Percentiles rank a stretch among this genome's conserved stretches.
Evolutionary conservation across 2,329 filamentous ascomycete genomes (phyloP).

Genomic region (Cordyceps militaris): DNA sequence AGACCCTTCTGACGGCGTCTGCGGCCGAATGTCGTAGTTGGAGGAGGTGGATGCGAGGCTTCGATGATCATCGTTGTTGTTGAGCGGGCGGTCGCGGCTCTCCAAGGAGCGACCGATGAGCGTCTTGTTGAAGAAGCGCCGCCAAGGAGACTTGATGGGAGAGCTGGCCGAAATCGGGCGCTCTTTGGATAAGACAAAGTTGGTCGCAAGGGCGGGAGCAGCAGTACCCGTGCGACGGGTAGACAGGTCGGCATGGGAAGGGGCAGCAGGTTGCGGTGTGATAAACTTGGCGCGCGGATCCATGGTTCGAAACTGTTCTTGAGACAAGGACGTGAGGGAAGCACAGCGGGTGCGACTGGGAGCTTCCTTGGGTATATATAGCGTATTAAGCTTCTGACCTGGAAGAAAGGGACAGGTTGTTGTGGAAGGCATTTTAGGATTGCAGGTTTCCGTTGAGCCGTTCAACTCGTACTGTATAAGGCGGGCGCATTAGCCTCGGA

Average conservation of each 20-base stretch:
- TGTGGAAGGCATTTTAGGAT: conserved; percentile 65
- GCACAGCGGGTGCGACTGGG: conserved; percentile 53
- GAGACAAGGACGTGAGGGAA: conserved; percentile 55
- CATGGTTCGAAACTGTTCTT: conserved; percentile 62
- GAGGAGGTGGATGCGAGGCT: conserved; percentile 22
- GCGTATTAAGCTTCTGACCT: conserved; percentile 77
- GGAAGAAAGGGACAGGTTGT: conserved; percentile 78
- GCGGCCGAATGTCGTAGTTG: conserved; percentile 20
- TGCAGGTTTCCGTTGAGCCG: conserved; percentile 67
- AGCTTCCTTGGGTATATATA: conserved; percentile 71
- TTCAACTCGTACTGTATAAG: conserved; percentile 74
- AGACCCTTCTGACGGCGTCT: conserved; percentile 30
- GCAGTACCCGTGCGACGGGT: conserved; percentile 25
- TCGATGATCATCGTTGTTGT: conserved; percentile 21
- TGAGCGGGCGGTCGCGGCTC: background rate
- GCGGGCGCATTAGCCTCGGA: conserved; percentile 13
- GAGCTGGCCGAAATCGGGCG: conserved; percentile 29
- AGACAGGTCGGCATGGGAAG: conserved; percentile 19
- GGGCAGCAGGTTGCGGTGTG: conserved; percentile 50
- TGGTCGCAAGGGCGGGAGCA: conserved; percentile 33
- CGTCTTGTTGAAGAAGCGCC: conserved; percentile 30
- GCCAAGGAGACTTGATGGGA: conserved; percentile 31
- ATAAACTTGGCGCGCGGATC: conserved; percentile 70
- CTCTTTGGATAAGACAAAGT: conserved; percentile 29
- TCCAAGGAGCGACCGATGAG: background rate